Percentiles rank a stretch among this genome's conserved stretches.
phyloP scores from a whole-genome alignment of 2,329 filamentous ascomycete genomes.

The Raffaelea albimanens region DNA sequence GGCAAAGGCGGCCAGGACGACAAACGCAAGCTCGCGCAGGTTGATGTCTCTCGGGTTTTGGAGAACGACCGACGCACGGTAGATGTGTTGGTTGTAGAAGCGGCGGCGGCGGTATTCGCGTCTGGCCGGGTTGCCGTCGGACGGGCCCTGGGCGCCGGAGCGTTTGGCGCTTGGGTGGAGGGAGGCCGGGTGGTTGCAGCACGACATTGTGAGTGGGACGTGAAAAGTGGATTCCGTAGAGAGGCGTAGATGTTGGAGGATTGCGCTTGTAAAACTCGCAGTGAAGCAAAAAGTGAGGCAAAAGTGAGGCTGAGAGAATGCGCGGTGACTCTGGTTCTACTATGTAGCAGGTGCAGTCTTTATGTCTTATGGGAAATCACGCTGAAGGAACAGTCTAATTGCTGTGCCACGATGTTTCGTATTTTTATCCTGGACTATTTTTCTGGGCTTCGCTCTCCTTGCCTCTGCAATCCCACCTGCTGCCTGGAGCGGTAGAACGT shows the following conservation, averaged over 20 bases:
- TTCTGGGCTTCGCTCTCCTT: no score
- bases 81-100: constrained; percentile 10
- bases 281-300: neutral
- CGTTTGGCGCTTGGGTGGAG: constrained; percentile 5
- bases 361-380: no score
- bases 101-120: constrained; percentile 7
- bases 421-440: no score
- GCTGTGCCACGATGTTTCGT: no score
- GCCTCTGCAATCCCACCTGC: no score
- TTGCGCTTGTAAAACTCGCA: neutral
- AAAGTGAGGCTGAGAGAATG: no score
- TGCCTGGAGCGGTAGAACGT: no score
- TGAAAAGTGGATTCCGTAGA: no score
- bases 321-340: no score
- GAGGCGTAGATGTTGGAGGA: neutral
- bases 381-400: no score
- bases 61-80: constrained; percentile 11
- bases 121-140: neutral
- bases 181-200: neutral
- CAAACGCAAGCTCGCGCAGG: constrained; percentile 10
- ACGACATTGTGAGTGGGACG: neutral
- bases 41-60: constrained; percentile 9
- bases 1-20: constrained; percentile 7
- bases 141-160: neutral
- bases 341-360: no score